Evolutionary conservation across 2,329 filamentous ascomycete species (phyloP).

Genomic region (Aspergillus ibericus): DNA sequence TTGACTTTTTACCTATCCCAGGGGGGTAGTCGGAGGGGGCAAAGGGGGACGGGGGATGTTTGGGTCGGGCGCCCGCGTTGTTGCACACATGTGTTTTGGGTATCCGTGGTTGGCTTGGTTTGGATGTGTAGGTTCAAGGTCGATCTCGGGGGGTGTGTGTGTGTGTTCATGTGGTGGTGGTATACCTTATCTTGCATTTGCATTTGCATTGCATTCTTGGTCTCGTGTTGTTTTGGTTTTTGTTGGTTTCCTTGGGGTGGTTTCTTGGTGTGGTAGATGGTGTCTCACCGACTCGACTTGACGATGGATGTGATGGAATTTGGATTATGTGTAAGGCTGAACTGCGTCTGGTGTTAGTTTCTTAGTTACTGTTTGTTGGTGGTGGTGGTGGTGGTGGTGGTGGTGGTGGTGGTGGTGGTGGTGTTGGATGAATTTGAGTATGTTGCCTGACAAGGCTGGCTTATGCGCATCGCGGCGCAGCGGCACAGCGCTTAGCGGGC

Average conservation of each 20-base stretch:
- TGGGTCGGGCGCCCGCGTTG: background rate
- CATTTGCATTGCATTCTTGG: too few species aligned
- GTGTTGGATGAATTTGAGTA: too few species aligned
- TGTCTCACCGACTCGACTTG: background rate
- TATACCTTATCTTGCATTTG: background rate
- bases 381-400: background rate
- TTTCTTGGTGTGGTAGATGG: background rate
- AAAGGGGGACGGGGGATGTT: too few species aligned
- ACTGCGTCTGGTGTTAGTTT: background rate
- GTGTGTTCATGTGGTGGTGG: background rate
- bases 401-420: background rate
- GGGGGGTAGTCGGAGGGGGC: too few species aligned
- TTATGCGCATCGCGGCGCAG: background rate
- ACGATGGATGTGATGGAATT: background rate
- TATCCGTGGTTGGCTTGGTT: background rate
- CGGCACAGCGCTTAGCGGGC: background rate
- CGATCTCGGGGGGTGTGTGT: background rate
- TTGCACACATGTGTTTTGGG: background rate
- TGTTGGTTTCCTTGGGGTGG: background rate
- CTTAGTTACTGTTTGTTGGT: background rate
- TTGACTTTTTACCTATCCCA: too few species aligned
- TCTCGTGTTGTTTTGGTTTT: background rate
- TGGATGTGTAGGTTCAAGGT: background rate
- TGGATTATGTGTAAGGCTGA: background rate
- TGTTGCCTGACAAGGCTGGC: background rate